Evolutionary conservation across 495 filamentous ascomycete species (phyloP).

Genomic region (Talaromyces adpressus): DNA sequence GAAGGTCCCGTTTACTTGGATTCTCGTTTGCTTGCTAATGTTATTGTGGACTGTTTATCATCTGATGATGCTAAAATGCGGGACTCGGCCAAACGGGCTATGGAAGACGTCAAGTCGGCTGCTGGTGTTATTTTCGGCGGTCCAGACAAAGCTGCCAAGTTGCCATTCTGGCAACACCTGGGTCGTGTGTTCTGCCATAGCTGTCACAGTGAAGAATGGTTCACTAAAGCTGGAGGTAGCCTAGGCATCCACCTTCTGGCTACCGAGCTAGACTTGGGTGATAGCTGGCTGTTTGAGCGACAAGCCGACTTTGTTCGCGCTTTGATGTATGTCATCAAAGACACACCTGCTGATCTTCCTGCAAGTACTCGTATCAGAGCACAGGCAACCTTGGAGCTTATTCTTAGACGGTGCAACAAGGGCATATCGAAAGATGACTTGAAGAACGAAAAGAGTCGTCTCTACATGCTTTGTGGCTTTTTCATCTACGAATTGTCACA

Average conservation of each 20-base stretch:
- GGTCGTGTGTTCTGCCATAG: constrained; percentile 81
- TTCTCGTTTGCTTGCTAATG: constrained; percentile 76
- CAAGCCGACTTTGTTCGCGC: constrained; percentile 81
- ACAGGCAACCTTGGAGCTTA: constrained; percentile 69
- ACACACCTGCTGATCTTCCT: constrained; percentile 87
- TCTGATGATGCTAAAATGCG: constrained; percentile 73
- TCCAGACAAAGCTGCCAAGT: constrained; percentile 54
- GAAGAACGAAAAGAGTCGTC: constrained; percentile 53
- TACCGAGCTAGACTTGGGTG: constrained; percentile 72
- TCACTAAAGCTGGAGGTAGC: constrained; percentile 86
- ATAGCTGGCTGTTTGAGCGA: constrained; percentile 70
- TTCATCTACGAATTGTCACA: constrained; percentile 84
- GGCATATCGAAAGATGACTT: constrained; percentile 69
- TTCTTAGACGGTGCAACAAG: constrained; percentile 69
- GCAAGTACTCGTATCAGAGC: constrained; percentile 77
- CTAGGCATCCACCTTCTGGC: constrained; percentile 80
- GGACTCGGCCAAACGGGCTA: constrained; percentile 72
- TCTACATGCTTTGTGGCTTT: constrained; percentile 70
- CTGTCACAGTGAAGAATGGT: constrained; percentile 97
- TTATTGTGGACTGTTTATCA: constrained; percentile 77
- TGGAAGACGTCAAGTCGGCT: constrained; percentile 69
- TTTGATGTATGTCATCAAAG: constrained; percentile 93
- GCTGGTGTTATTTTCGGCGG: constrained; percentile 77
- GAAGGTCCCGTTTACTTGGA: constrained; percentile 85
- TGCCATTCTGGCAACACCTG: constrained; percentile 78